Evolutionary conservation across 805 yeast species (phyloP), one percentile per base, ranked within the genome.

Genomic region (Groenewaldozyma salmanticensis): DNA sequence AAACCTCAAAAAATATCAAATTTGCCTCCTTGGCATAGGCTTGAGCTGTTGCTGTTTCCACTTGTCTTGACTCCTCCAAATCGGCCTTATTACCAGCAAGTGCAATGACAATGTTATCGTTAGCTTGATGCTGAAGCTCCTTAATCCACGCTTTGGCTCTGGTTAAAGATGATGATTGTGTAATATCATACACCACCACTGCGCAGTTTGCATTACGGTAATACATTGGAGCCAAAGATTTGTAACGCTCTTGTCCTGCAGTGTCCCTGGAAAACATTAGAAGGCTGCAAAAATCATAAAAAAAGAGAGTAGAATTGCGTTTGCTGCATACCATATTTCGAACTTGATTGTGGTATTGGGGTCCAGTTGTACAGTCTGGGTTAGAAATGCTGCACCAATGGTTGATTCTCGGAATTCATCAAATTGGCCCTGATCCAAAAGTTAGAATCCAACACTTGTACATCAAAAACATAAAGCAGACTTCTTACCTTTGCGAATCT

Each of bases 371-470:
- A 82, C 67, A 7, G 81, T 77, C 58, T 87, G 94, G 15, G 96
- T 85, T 31, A 92, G 72, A 61, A 90, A 92, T 0, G 97, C 98
- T 3, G 98, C 99, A n/a, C 99, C 99, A 42, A 92, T 92, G 1
- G 98, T 92, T 33, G 94, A 83, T 51, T 94, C 85, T 44, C 90
- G 74, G 49, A 75, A 74, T 22, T 75, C 79, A 50, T 85, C 92
- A 58, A 90, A 92, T 44, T 64, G 66, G 47, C 64, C 67, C 53
- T 52, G 34, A 5, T 15, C 19, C 27, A 16, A 13, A 15, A 39
- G 6, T 36, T 11, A 7, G 22, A 7, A 13, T 16, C 7, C 22
- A 27, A 6, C 22, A 27, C 34, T 13, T 9, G 27, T 7, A 15
- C 17, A 13, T 21, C 9, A 15, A 13, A 6, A 24, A 36, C 27